Percentiles rank a stretch among this genome's conserved stretches.
Evolutionary conservation across 192 early-diverging fungal species (phyloP).

Genomic region (Phlyctochytrium arcticum): DNA sequence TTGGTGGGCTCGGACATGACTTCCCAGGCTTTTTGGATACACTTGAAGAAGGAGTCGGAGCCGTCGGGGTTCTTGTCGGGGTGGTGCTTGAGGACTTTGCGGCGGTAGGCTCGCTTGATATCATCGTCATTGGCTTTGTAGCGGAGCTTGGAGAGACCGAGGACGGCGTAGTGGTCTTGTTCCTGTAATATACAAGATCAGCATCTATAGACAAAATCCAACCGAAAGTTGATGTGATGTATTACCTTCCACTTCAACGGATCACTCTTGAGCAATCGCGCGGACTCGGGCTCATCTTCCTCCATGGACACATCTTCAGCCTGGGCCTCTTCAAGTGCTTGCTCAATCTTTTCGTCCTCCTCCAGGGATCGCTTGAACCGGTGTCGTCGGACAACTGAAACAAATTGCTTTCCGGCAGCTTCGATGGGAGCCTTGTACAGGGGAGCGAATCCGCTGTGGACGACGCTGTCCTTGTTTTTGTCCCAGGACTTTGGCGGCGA

Average conservation of each 20-base stretch:
- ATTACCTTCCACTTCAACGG: conserved; percentile 91
- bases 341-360: conserved; percentile 44
- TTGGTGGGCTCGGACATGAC: conserved; percentile 84
- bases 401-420: conserved; percentile 46
- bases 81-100: conserved; percentile 96
- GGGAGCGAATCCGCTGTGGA: conserved; percentile 36
- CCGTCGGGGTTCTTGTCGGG: conserved; percentile 94
- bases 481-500: conserved; percentile 68
- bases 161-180: conserved; percentile 95
- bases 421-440: conserved; percentile 33
- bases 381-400: conserved; percentile 37
- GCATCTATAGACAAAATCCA: background rate
- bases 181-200: conserved; percentile 9
- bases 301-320: conserved; percentile 58
- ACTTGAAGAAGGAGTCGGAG: conserved; percentile 99
- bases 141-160: conserved; percentile 86
- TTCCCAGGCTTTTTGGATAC: conserved; percentile 93
- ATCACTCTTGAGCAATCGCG: conserved; percentile 69
- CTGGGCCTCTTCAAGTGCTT: conserved; percentile 46
- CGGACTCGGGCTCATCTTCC: conserved; percentile 79
- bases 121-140: conserved; percentile 89
- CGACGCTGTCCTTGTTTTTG: conserved; percentile 33
- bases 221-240: background rate
- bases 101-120: conserved; percentile 85
- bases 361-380: conserved; percentile 41